Base-by-base conservation (phyloP, 805 yeast genomes). In the Candida easanensis region DNA sequence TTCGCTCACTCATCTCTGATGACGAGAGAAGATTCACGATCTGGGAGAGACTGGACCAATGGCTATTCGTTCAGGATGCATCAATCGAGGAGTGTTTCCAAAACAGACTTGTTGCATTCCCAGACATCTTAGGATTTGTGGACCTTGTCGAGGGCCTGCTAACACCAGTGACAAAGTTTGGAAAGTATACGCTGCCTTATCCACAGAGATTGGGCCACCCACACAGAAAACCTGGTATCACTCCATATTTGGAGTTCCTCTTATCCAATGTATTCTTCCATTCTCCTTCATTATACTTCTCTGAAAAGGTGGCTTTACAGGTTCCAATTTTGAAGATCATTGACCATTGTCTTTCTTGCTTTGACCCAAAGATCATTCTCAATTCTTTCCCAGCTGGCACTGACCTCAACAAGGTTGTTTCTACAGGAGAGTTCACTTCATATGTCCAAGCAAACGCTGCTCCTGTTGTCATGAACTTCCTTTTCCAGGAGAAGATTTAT, bases 181-280 rank as follows among this genome's bases (percentile, higher is more conserved):
- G 76, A 14, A 69, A 68, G 27, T 56, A 52, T 26, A 42, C 55
- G 5, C 56, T 81, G 13, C 70, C 79, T 11, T 84, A 71, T 53
- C 96, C 96, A 1, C 53, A 67, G 6, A 77, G 74, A 40, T 60
- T 88, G 21, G 96, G 96, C 0, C 58, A 60, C 3, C 68, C 70
- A 0, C 76, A 80, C 49, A 73, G 95, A 53, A 75, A 68, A 25
- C 72, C 71, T 25, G 96, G 96, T 2, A 63, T 88, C 5, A 79
- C 89, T 78, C 88, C 93, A 3, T 91, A 90, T 54, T 60, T 86
- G 41, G 91, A 88, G 41, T 88, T 78, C 53, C 59, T 89, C 13
- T 56, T 85, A n/a, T 65, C 73, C 11, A 85, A 84, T 33, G 77
- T 89, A 0, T 78, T 89, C 50, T 75, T 73, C 6, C 74, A 77